These are phyloP conservation scores for Myochromella boudieri DNA, from an alignment of 768 basidiomycete species.

Conservation along the genomic window DNA sequence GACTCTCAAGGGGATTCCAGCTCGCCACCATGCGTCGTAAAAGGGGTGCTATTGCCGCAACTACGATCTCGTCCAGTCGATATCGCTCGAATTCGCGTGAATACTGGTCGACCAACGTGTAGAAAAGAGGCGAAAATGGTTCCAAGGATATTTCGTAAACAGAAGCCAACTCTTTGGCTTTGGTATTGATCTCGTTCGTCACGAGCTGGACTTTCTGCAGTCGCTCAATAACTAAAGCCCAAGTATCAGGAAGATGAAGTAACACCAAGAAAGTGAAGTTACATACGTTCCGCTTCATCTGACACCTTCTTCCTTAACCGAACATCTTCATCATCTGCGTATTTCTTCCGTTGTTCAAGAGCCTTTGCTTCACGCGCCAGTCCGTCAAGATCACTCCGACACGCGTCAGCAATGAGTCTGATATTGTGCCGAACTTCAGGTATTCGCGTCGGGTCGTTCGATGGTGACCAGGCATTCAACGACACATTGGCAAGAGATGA, in stretches of 20 bases:
- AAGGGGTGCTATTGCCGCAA: conserved; percentile 85
- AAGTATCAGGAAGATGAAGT: conserved; percentile 4
- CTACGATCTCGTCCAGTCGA: conserved; percentile 86
- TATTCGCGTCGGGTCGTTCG: conserved; percentile 82
- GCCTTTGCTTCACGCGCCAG: conserved; percentile 88
- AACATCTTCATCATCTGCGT: conserved; percentile 66
- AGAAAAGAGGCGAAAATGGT: conserved; percentile 70
- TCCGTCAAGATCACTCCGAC: conserved; percentile 83
- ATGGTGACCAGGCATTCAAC: conserved; percentile 79
- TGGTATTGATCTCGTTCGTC: conserved; percentile 65
- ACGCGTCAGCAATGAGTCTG: conserved; percentile 78
- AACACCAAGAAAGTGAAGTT: not conserved
- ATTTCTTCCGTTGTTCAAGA: conserved; percentile 77
- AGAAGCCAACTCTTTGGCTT: conserved; percentile 63
- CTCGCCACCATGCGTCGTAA: conserved; percentile 70
- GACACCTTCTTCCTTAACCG: conserved; percentile 68
- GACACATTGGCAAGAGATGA: conserved; percentile 80
- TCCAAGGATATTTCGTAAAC: conserved; percentile 73
- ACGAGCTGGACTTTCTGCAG: conserved; percentile 77
- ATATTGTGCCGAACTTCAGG: conserved; percentile 98
- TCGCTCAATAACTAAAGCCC: conserved; percentile 64
- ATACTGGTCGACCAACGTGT: conserved; percentile 70
- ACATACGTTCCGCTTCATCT: conserved; percentile 76
- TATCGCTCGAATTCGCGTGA: conserved; percentile 74
- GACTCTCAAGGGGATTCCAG: conserved; percentile 88